Evolutionary conservation across 2,329 filamentous ascomycete species (phyloP), one percentile per base, ranked within the genome.

Genomic region (Phialocephala subalpina): DNA sequence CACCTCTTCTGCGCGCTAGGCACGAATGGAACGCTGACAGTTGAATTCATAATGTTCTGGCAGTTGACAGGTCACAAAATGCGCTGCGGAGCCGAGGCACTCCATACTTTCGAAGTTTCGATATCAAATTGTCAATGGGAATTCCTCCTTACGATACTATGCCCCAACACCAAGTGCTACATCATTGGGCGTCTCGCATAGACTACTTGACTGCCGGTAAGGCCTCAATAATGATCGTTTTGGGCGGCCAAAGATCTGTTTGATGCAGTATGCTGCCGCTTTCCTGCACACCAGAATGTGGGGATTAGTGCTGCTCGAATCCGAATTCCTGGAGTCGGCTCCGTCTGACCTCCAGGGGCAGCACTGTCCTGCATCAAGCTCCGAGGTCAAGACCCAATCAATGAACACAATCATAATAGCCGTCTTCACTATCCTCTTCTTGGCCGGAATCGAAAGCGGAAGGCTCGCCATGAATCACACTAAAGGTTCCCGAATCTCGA

Each of bases 271-370:
- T 33, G 33, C 18, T 20, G 35, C 25, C 20, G 18, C 29, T 38
- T 57, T 57, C n/a, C 33, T 57, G 29, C 33, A 38, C 9, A 36
- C 55, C 55, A 27, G 33, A 20, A 36, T 12, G 52, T 22, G 33
- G 53, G 55, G 35, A 18, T 36, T 33, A 56, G 52, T 56, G 27
- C 25, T 56, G 52, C 25, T 57, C 20, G 33, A 40, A 38, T 38
- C 55, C 55, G 55, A 57, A 57, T 57, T 57, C 55, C 55, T 57
- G 55, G 55, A 57, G 18, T 40, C 29, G 20, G 55, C 33, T 33
- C 25, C 25, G 22, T 56, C 52, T 27, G 12, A 53, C 12, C 25
- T 55, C n/a, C 25, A 36, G 52, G 52, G 52, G 25, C 33, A 36
- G 33, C 33, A 14, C 18, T 55, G 33, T 57, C 55, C 35, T 57